phyloP scores from a whole-genome alignment of 192 early-diverging fungal species.

The Umbelopsis vinacea region DNA sequence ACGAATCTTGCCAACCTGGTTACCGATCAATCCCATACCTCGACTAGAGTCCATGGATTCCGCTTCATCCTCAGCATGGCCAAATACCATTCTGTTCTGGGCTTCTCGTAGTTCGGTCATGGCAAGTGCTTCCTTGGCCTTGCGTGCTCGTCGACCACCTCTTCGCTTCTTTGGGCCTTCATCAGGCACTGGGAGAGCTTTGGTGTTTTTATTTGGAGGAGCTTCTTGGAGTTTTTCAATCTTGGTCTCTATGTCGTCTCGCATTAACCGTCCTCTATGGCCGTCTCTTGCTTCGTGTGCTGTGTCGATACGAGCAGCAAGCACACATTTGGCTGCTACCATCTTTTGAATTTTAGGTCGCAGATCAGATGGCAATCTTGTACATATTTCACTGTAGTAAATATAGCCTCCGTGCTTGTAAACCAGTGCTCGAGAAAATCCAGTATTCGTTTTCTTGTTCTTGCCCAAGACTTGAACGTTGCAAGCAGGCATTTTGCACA shows the following conservation, averaged over 20 bases:
- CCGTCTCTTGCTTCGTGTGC: slow-evolving; percentile 74
- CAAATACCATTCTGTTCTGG: slow-evolving; percentile 91
- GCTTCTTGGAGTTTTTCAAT: slow-evolving; percentile 86
- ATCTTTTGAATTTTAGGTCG: slow-evolving; percentile 80
- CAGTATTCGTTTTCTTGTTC: slow-evolving; percentile 59
- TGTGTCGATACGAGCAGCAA: slow-evolving; percentile 90
- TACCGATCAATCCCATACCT: slow-evolving; percentile 87
- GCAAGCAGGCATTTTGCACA: slow-evolving; percentile 91
- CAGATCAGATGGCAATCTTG: slow-evolving; percentile 70
- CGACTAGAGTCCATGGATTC: slow-evolving; percentile 82
- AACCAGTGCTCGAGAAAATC: slow-evolving; percentile 67
- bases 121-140: slow-evolving; percentile 81
- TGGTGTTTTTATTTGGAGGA: slow-evolving; percentile 81
- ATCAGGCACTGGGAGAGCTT: slow-evolving; percentile 90
- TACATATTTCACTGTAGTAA: slow-evolving; percentile 77
- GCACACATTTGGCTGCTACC: slow-evolving; percentile 75
- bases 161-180: slow-evolving; percentile 90
- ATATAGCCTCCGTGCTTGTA: slow-evolving; percentile 82
- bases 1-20: slow-evolving; percentile 78
- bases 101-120: slow-evolving; percentile 89
- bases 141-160: slow-evolving; percentile 86
- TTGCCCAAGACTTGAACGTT: slow-evolving; percentile 75
- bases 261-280: slow-evolving; percentile 62
- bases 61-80: slow-evolving; percentile 88
- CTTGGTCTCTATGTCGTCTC: slow-evolving; percentile 85